Conservation (phyloP, 441 rosid genomes). For the Bocquillonia castaneifolia region DNA sequence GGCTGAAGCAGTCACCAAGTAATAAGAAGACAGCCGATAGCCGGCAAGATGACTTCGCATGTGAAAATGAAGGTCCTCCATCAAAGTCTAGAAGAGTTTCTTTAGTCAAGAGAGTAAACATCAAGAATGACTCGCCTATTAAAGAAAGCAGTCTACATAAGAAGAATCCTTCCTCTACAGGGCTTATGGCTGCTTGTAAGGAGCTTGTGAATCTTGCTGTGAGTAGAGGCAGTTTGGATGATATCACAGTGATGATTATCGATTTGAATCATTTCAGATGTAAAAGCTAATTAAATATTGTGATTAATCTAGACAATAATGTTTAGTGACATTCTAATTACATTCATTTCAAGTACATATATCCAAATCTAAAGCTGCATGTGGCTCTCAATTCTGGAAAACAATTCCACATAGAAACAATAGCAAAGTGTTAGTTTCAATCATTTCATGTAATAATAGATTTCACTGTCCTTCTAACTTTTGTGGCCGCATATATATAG, state of each 20-base stretch:
- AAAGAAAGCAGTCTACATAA: constrained; percentile 33
- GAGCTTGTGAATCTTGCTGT: constrained; percentile 64
- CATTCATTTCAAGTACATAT: constrained; percentile 1
- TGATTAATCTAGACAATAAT: background rate
- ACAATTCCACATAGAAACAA: background rate
- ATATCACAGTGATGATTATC: constrained; percentile 70
- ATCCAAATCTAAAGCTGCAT: background rate
- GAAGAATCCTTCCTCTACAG: constrained; percentile 26
- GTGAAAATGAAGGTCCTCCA: constrained; percentile 53
- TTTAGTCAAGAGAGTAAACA: constrained; percentile 36
- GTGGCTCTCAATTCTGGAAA: background rate
- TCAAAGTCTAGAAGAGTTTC: constrained; percentile 49
- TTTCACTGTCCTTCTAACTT: too few relatives aligned
- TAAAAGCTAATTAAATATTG: constrained; percentile 20
- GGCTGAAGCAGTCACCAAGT: constrained; percentile 33
- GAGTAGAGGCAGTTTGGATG: constrained; percentile 72
- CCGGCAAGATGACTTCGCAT: constrained; percentile 35
- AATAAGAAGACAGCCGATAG: constrained; percentile 23
- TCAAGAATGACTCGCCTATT: constrained; percentile 29
- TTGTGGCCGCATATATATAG: background rate
- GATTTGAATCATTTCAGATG: constrained; percentile 51
- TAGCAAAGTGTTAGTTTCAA: background rate
- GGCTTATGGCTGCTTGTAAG: constrained; percentile 53
- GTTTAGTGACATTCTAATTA: constrained; percentile 3
- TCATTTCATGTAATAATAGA: background rate